Evolutionary conservation across 345 rosid genomes (phyloP).

Genomic region (Passiflora organensis): DNA sequence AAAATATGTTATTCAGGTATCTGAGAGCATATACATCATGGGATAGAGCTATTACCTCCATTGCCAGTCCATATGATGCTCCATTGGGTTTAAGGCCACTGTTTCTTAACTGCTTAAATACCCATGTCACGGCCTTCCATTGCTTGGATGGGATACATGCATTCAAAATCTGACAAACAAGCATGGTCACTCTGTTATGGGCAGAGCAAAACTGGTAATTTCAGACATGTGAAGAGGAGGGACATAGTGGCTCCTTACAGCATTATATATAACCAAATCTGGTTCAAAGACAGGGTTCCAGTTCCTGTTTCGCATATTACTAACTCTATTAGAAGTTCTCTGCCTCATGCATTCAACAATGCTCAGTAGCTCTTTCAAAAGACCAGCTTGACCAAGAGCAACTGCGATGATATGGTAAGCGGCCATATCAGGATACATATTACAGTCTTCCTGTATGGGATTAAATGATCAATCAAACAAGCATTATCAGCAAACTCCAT

Average conservation of each 20-base stretch:
- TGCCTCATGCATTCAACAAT: constrained; percentile 71
- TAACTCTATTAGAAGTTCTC: constrained; percentile 49
- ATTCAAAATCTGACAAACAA: constrained; percentile 58
- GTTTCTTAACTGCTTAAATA: constrained; percentile 73
- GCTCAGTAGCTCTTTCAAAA: constrained; percentile 61
- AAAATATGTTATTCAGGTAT: background rate
- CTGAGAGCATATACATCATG: background rate
- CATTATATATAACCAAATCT: constrained; percentile 82
- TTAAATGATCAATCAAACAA: constrained; percentile 27
- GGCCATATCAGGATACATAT: constrained; percentile 85
- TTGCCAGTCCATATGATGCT: constrained; percentile 93
- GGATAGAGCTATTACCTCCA: constrained; percentile 69
- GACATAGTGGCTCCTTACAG: constrained; percentile 50
- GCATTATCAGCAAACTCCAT: constrained; percentile 10
- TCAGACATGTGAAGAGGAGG: constrained; percentile 4
- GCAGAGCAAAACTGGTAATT: background rate
- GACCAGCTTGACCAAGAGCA: constrained; percentile 85
- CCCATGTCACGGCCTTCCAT: constrained; percentile 94
- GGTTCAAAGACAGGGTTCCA: constrained; percentile 90
- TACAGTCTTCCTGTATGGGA: constrained; percentile 58
- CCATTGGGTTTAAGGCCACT: constrained; percentile 76
- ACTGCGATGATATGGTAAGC: constrained; percentile 78
- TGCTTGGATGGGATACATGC: constrained; percentile 78
- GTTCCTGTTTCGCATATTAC: constrained; percentile 43
- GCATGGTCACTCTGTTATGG: background rate